phyloP scores from a whole-genome alignment of 2,329 filamentous ascomycete genomes.

The Ceratocystis eucalypticola region DNA sequence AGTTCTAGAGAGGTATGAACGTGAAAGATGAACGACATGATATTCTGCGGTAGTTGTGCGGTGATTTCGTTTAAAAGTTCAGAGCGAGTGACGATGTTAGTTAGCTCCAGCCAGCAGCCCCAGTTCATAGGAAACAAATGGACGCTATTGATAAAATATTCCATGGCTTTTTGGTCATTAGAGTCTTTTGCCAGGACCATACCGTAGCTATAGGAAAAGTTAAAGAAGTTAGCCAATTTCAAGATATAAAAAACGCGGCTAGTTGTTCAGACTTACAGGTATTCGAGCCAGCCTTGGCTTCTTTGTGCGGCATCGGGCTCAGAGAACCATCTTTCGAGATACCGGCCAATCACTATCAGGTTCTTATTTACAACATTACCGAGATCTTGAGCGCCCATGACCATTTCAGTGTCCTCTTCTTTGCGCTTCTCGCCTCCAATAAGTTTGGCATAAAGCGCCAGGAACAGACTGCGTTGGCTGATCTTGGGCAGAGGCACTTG shows the following conservation, averaged over 20 bases:
- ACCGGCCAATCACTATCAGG: constrained; percentile 58
- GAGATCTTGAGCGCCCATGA: constrained; percentile 82
- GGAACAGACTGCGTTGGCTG: constrained; percentile 84
- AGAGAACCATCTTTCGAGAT: constrained; percentile 69
- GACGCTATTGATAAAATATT: constrained; percentile 78
- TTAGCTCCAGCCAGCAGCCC: constrained; percentile 92
- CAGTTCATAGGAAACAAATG: constrained; percentile 90
- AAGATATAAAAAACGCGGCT: neutral
- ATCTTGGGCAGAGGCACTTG: constrained; percentile 38
- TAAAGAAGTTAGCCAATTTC: neutral
- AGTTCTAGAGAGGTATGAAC: constrained; percentile 83
- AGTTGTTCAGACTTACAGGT: constrained; percentile 37
- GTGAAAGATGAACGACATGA: constrained; percentile 89
- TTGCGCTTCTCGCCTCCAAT: constrained; percentile 91
- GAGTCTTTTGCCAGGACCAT: constrained; percentile 83
- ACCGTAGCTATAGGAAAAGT: constrained; percentile 48
- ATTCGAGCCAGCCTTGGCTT: constrained; percentile 88
- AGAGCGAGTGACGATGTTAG: constrained; percentile 59
- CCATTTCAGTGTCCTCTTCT: constrained; percentile 94
- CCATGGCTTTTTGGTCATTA: constrained; percentile 71
- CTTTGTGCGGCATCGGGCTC: constrained; percentile 48
- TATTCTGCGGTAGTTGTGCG: constrained; percentile 67
- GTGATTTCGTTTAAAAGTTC: constrained; percentile 71
- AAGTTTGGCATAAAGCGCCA: constrained; percentile 84
- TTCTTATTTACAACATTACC: constrained; percentile 78